Conservation (phyloP, 768 basidiomycete genomes). For the Austroboletus festivus region DNA sequence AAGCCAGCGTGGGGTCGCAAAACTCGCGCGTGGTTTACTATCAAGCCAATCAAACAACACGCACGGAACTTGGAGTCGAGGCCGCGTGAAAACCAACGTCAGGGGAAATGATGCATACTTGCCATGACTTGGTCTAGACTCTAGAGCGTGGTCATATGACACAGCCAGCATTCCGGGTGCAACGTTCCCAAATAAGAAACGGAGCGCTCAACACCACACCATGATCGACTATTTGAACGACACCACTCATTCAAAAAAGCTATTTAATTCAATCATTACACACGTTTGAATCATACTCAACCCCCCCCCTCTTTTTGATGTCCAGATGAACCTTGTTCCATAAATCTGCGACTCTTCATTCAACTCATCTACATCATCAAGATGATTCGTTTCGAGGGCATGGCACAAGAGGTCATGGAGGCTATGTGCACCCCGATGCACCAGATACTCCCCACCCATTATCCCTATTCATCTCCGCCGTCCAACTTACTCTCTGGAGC, state of each 20-base stretch:
- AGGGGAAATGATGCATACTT: conserved; percentile 1
- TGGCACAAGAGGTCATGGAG: conserved; percentile 74
- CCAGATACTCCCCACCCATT: conserved; percentile 51
- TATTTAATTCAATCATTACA: background rate
- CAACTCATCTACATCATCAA: conserved; percentile 1
- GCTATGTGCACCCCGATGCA: conserved; percentile 88
- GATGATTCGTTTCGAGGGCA: conserved; percentile 78
- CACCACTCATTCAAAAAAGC: background rate
- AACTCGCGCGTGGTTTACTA: too few relatives aligned
- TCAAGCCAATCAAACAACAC: too few relatives aligned
- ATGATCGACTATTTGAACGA: conserved; percentile 31
- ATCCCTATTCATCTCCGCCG: conserved; percentile 18
- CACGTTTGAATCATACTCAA: too few relatives aligned
- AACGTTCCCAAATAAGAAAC: conserved; percentile 23
- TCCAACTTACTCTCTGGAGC: conserved; percentile 37
- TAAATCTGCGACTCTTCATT: conserved; percentile 1
- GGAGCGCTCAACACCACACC: conserved; percentile 13
- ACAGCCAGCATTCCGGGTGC: conserved; percentile 16
- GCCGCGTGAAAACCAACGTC: background rate
- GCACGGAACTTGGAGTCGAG: background rate
- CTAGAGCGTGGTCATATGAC: background rate
- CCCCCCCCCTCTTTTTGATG: background rate
- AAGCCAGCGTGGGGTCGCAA: background rate
- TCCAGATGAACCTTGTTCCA: conserved; percentile 2
- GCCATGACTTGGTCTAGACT: too few relatives aligned